Evolutionary conservation across 2,329 filamentous ascomycete genomes (phyloP).

Genomic region (Venturia pyrina): DNA sequence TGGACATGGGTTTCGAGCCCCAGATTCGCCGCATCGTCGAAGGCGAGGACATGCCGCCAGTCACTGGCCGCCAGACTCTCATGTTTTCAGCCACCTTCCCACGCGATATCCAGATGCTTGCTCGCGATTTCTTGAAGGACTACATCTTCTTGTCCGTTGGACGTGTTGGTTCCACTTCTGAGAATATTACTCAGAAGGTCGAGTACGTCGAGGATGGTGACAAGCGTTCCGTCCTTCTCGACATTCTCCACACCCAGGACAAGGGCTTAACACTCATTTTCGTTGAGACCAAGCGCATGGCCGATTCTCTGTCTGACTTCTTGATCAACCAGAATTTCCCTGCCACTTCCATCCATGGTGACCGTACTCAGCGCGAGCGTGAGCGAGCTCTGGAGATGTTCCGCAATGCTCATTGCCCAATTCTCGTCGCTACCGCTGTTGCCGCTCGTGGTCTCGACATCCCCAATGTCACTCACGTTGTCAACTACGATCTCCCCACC

Average conservation of each 20-base stretch:
- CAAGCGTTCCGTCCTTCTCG: slow-evolving; percentile 94
- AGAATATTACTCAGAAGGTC: slow-evolving; percentile 99
- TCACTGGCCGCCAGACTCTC: slow-evolving; percentile 82
- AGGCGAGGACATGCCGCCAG: slow-evolving; percentile 90
- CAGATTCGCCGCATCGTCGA: slow-evolving; percentile 98
- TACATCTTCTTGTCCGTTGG: slow-evolving; percentile 98
- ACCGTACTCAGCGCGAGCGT: slow-evolving; percentile 97
- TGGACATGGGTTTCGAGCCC: slow-evolving; percentile 99
- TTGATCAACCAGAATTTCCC: slow-evolving; percentile 98
- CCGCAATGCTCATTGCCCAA: slow-evolving; percentile 89
- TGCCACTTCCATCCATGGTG: slow-evolving; percentile 95
- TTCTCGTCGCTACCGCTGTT: slow-evolving; percentile 92
- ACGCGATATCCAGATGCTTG: slow-evolving; percentile 97
- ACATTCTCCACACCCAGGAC: slow-evolving; percentile 92
- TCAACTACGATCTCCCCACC: slow-evolving; percentile 99
- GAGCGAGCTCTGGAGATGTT: slow-evolving; percentile 97
- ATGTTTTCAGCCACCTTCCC: slow-evolving; percentile 99
- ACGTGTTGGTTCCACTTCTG: slow-evolving; percentile 97
- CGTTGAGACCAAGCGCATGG: slow-evolving; percentile 99
- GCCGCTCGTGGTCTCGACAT: slow-evolving; percentile 86
- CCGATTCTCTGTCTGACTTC: slow-evolving; percentile 94
- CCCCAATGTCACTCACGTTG: slow-evolving; percentile 89
- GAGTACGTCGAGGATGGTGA: slow-evolving; percentile 95
- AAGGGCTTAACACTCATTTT: slow-evolving; percentile 90
- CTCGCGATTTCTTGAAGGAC: slow-evolving; percentile 96